These are phyloP conservation scores for Fagopyrum homotropicum DNA, from an alignment of 148 eudicot species.

Conservation along the genomic window DNA sequence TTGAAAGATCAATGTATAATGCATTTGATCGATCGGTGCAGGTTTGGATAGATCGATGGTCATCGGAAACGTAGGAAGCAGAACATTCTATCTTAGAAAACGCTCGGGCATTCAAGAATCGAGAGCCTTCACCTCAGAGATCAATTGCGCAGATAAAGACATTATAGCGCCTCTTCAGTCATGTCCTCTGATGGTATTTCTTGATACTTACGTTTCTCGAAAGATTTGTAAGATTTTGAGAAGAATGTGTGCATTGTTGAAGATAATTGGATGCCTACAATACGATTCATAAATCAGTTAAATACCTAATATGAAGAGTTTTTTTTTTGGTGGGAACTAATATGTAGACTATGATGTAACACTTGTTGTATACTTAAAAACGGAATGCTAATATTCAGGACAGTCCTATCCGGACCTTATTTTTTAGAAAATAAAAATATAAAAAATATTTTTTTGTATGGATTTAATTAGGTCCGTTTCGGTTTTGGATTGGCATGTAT, in stretches of 20 bases:
- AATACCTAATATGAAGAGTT: neutral
- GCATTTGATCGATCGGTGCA: neutral
- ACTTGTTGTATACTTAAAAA: neutral
- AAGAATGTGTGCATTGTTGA: slow-evolving; percentile 42
- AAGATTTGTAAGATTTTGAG: slow-evolving; percentile 33
- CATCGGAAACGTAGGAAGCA: slow-evolving; percentile 71
- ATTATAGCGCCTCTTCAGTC: slow-evolving; percentile 3
- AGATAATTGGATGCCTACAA: slow-evolving; percentile 56
- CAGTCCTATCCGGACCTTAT: no score
- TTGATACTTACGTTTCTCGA: slow-evolving; percentile 27
- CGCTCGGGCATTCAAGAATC: neutral
- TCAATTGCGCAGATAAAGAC: neutral
- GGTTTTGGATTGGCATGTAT: no score
- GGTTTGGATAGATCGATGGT: slow-evolving; percentile 57
- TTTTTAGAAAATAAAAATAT: no score
- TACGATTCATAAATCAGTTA: slow-evolving; percentile 15
- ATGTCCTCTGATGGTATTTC: slow-evolving; percentile 8
- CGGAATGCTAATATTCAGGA: no score
- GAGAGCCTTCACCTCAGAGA: slow-evolving; percentile 18
- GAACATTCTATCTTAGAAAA: slow-evolving; percentile 78
- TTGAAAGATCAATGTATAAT: neutral
- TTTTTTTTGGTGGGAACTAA: no score
- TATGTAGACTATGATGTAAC: slow-evolving; percentile 3
- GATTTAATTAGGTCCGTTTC: no score
- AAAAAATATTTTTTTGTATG: no score